These are phyloP conservation scores for Myxozyma mucilagina DNA, from an alignment of 805 yeast species.

Conservation along the genomic window DNA sequence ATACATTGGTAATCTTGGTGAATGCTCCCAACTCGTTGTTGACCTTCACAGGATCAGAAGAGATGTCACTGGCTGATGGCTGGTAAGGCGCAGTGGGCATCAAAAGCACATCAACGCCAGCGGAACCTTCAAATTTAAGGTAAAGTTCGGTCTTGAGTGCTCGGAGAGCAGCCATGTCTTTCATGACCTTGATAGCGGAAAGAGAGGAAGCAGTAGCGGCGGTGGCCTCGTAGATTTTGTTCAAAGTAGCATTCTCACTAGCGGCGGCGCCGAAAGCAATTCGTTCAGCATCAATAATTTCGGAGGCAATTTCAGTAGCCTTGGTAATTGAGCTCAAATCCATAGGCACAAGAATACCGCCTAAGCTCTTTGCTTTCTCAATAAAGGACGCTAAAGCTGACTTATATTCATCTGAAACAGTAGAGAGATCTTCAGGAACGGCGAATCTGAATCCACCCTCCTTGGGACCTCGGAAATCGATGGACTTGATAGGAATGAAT, in stretches of 20 bases:
- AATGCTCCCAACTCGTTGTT: conserved; percentile 15
- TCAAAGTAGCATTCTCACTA: neutral
- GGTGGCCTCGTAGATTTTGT: conserved; percentile 4
- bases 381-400: conserved; percentile 6
- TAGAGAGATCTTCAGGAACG: conserved; percentile 18
- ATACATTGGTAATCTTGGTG: conserved; percentile 19
- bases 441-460: conserved; percentile 30
- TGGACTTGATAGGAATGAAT: conserved; percentile 24
- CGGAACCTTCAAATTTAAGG: conserved; percentile 21
- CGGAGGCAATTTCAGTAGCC: conserved; percentile 7
- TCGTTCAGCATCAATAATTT: conserved; percentile 20
- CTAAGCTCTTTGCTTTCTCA: conserved; percentile 17
- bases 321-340: conserved; percentile 17
- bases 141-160: conserved; percentile 21
- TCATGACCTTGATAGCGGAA: conserved; percentile 12
- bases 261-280: conserved; percentile 11
- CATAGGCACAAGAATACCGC: conserved; percentile 21
- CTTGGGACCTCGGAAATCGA: conserved; percentile 31
- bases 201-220: conserved; percentile 6
- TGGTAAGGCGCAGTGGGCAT: conserved; percentile 27
- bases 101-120: conserved; percentile 26
- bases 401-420: conserved; percentile 12
- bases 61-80: conserved; percentile 2
- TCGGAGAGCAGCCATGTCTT: conserved; percentile 20
- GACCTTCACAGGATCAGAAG: conserved; percentile 14